Percentiles rank a stretch among this genome's conserved stretches.
Conservation (phyloP, 1,139 yeast species). For the Yamadazyma buinensis region DNA sequence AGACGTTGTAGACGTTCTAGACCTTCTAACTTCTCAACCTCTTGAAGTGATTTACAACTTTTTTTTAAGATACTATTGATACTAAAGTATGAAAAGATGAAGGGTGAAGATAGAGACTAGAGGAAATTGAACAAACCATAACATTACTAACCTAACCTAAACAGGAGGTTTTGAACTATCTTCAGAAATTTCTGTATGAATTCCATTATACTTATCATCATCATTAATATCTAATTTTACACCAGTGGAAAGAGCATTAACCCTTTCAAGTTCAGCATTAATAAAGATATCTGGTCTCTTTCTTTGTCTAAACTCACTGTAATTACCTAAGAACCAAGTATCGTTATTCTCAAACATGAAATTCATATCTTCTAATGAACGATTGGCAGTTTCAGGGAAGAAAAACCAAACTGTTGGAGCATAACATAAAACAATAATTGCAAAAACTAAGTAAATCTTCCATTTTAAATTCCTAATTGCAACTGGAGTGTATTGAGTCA, state of each 20-base stretch:
- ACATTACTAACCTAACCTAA: too few relatives aligned
- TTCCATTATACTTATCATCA: slow-evolving; percentile 6
- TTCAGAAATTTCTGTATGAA: slow-evolving; percentile 3
- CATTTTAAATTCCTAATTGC: slow-evolving; percentile 36
- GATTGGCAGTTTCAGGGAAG: slow-evolving; percentile 63
- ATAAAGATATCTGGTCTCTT: slow-evolving; percentile 13
- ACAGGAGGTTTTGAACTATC: neutral
- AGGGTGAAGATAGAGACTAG: too few relatives aligned
- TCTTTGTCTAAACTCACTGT: slow-evolving; percentile 14
- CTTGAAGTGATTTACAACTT: too few relatives aligned
- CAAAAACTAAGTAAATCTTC: slow-evolving; percentile 18
- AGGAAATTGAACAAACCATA: too few relatives aligned
- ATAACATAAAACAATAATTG: slow-evolving; percentile 13
- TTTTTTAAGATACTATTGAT: too few relatives aligned
- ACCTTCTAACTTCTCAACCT: too few relatives aligned
- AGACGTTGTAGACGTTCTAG: too few relatives aligned
- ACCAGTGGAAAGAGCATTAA: slow-evolving; percentile 9
- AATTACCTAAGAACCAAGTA: slow-evolving; percentile 14
- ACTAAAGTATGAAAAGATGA: too few relatives aligned
- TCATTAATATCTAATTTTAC: neutral
- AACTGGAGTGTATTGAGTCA: slow-evolving; percentile 45
- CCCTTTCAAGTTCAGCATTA: slow-evolving; percentile 15
- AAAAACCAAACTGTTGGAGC: slow-evolving; percentile 17
- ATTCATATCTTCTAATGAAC: slow-evolving; percentile 61
- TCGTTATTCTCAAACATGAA: slow-evolving; percentile 15